phyloP scores from a whole-genome alignment of 2,329 filamentous ascomycete genomes.

The Endoconidiophora polonica region DNA sequence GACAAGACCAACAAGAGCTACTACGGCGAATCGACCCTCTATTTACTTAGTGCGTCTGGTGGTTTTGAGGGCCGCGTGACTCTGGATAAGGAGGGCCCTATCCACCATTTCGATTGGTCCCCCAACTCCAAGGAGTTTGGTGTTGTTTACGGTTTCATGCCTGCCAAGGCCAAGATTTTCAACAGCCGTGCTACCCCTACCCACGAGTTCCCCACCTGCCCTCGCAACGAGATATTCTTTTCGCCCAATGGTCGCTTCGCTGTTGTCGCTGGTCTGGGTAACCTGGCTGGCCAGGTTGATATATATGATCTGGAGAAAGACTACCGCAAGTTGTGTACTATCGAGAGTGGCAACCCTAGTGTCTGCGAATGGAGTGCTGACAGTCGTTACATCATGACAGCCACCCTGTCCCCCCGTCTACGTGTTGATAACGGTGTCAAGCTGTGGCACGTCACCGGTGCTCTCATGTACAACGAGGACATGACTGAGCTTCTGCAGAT shows the following conservation, averaged over 20 bases:
- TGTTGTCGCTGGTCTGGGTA: slow-evolving; percentile 89
- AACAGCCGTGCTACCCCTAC: slow-evolving; percentile 70
- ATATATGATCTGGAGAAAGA: slow-evolving; percentile 87
- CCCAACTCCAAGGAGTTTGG: slow-evolving; percentile 96
- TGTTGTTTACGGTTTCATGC: slow-evolving; percentile 96
- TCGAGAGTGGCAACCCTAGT: slow-evolving; percentile 89
- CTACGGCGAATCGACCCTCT: slow-evolving; percentile 95
- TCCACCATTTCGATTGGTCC: slow-evolving; percentile 97
- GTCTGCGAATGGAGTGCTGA: slow-evolving; percentile 97
- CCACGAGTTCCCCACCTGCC: slow-evolving; percentile 71
- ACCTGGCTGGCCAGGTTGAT: slow-evolving; percentile 93
- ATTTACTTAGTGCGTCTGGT: slow-evolving; percentile 81
- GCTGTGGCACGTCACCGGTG: slow-evolving; percentile 81
- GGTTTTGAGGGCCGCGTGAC: slow-evolving; percentile 83
- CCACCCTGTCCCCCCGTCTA: slow-evolving; percentile 88
- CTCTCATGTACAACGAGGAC: slow-evolving; percentile 87
- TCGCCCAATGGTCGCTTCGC: slow-evolving; percentile 88
- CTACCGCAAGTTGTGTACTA: slow-evolving; percentile 79
- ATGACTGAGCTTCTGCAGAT: slow-evolving; percentile 90
- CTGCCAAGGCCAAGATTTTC: slow-evolving; percentile 97
- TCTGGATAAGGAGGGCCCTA: slow-evolving; percentile 91
- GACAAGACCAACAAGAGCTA: slow-evolving; percentile 98
- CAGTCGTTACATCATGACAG: slow-evolving; percentile 86
- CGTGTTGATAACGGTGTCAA: slow-evolving; percentile 94
- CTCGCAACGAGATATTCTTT: slow-evolving; percentile 89